These are phyloP conservation scores for Handroanthus guayacan DNA, from an alignment of 257 asterid species.

Conservation along the genomic window DNA sequence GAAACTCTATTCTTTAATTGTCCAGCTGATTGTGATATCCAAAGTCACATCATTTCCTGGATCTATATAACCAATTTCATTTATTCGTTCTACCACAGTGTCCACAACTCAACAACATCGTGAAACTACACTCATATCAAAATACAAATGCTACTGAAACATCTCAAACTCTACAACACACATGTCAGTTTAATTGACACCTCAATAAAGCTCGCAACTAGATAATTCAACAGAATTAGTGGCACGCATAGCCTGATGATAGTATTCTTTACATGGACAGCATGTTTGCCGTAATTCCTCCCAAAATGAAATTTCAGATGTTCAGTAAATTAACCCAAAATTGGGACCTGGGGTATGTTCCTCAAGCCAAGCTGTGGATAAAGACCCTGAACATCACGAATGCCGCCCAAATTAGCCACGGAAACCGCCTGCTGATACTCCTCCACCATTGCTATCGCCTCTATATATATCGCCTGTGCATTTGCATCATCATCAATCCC, in stretches of 20 bases:
- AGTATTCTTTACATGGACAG: background rate
- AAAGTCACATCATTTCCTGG: conserved; percentile 30
- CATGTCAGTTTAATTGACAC: background rate
- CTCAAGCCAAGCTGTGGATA: conserved; percentile 80
- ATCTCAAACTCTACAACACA: conserved; percentile 17
- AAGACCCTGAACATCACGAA: conserved; percentile 79
- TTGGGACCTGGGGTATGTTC: conserved; percentile 77
- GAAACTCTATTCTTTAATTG: too few species aligned
- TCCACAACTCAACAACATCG: conserved; percentile 12
- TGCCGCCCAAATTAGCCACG: conserved; percentile 69
- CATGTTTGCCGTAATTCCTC: conserved; percentile 13
- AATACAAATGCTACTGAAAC: conserved; percentile 1
- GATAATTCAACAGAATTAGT: background rate
- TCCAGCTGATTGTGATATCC: conserved; percentile 8
- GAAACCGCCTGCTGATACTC: conserved; percentile 92
- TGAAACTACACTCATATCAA: background rate
- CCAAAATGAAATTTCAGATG: conserved; percentile 11
- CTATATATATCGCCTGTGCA: conserved; percentile 79
- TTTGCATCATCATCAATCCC: conserved; percentile 16
- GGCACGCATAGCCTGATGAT: background rate
- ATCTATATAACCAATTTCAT: conserved; percentile 7
- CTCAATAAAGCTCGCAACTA: background rate
- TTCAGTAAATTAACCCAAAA: conserved; percentile 2
- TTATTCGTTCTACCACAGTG: conserved; percentile 16
- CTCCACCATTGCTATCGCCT: conserved; percentile 95